A percentile compares a stretch with the other conserved stretches of the same genome.
Evolutionary conservation across 1,284 basidiomycete species (phyloP).

Genomic region (Tilletia indica): DNA sequence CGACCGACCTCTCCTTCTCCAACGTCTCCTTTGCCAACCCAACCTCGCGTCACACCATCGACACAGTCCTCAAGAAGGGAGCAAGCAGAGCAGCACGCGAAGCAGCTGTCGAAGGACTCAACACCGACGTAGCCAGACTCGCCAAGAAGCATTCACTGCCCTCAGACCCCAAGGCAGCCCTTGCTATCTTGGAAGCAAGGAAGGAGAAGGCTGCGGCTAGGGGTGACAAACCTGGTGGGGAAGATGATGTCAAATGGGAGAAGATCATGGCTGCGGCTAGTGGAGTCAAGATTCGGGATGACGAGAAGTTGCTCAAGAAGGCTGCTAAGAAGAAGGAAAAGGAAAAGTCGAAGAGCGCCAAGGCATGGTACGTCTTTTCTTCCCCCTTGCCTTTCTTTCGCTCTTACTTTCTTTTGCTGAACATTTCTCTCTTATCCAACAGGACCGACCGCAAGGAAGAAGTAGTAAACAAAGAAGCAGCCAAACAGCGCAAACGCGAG

Average conservation of each 20-base stretch:
- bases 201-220: constrained; percentile 41
- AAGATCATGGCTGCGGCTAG: constrained; percentile 46
- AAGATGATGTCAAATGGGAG: constrained; percentile 40
- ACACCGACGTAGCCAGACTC: constrained; percentile 18
- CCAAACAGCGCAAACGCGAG: constrained; percentile 46
- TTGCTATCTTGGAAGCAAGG: constrained; percentile 46
- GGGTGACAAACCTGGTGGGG: constrained; percentile 27
- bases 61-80: constrained; percentile 14
- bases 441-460: constrained; percentile 38
- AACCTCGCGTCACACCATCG: background rate
- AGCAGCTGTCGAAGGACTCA: constrained; percentile 16
- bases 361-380: constrained; percentile 37
- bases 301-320: constrained; percentile 50
- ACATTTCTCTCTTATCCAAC: background rate
- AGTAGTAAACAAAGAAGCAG: constrained; percentile 41
- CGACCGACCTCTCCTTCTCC: constrained; percentile 37
- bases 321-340: constrained; percentile 50
- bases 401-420: background rate
- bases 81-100: constrained; percentile 7
- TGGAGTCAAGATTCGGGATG: constrained; percentile 53
- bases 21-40: constrained; percentile 35
- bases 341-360: constrained; percentile 47
- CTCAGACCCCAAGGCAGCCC: constrained; percentile 49
- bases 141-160: constrained; percentile 47
- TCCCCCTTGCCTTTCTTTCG: background rate